Evolutionary conservation across 495 filamentous ascomycete genomes (phyloP).

Genomic region (Penicillium robsamsonii): DNA sequence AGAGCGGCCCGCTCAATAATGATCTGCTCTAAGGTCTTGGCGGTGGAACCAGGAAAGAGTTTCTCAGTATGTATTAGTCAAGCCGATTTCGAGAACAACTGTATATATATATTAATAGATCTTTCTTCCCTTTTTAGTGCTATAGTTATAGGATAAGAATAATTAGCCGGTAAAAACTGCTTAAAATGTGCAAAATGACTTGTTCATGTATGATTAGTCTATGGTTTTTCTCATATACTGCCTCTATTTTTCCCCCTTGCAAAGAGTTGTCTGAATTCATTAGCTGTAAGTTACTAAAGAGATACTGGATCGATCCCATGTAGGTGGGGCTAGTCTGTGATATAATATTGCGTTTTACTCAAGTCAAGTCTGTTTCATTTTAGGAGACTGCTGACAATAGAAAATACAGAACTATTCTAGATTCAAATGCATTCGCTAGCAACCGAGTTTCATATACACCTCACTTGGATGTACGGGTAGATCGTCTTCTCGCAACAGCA

Average conservation of each 20-base stretch:
- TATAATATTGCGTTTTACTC: background rate
- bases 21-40: too few species aligned
- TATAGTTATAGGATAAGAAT: too few species aligned
- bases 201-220: too few species aligned
- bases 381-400: background rate
- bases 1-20: too few species aligned
- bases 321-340: background rate
- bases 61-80: too few species aligned
- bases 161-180: too few species aligned
- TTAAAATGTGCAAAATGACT: too few species aligned
- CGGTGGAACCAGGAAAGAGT: too few species aligned
- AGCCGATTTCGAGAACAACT: too few species aligned
- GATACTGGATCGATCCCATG: background rate
- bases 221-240: background rate
- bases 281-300: background rate
- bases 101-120: too few species aligned
- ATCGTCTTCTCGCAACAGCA: constrained; percentile 34
- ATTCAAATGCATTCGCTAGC: background rate
- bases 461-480: constrained; percentile 28
- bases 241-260: background rate
- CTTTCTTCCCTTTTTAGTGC: too few species aligned
- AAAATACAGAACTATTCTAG: background rate
- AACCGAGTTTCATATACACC: background rate
- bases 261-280: background rate
- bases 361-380: background rate